A percentile compares a stretch with the other conserved stretches of the same genome.
Conservation (phyloP, 2,329 filamentous ascomycete genomes). For the Colletotrichum falcatum region DNA sequence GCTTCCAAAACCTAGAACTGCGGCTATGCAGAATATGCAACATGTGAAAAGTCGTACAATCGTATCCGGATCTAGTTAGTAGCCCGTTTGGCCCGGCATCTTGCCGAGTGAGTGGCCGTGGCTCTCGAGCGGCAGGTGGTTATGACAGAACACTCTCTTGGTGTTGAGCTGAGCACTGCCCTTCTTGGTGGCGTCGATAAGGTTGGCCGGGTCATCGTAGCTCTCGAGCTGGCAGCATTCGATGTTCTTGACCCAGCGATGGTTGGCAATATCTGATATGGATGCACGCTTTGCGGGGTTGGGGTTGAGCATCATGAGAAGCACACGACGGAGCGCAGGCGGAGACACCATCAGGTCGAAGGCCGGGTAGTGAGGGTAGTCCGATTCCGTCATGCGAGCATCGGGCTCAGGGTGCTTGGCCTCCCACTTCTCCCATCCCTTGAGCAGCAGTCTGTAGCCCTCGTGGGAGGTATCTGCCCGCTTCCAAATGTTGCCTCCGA, state of each 20-base stretch:
- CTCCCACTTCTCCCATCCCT: conserved; percentile 78
- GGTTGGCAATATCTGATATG: conserved; percentile 75
- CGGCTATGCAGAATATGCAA: conserved; percentile 37
- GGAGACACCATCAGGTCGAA: conserved; percentile 76
- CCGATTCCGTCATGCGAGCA: conserved; percentile 62
- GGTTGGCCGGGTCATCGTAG: conserved; percentile 71
- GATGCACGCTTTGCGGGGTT: conserved; percentile 77
- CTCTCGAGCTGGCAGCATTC: conserved; percentile 83
- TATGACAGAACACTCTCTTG: conserved; percentile 70
- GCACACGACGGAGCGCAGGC: conserved; percentile 74
- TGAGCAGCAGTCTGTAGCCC: conserved; percentile 73
- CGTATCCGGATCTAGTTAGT: conserved; percentile 50
- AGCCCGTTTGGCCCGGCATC: conserved; percentile 68
- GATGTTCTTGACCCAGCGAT: conserved; percentile 79
- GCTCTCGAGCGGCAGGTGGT: conserved; percentile 64
- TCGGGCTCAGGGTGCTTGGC: conserved; percentile 60
- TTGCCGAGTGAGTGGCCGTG: conserved; percentile 63
- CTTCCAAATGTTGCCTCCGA: conserved; percentile 80
- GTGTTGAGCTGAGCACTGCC: conserved; percentile 56
- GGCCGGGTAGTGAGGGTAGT: conserved; percentile 73
- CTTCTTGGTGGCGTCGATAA: conserved; percentile 73
- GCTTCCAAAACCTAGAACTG: conserved; percentile 23
- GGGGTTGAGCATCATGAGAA: conserved; percentile 87
- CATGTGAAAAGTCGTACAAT: conserved; percentile 34
- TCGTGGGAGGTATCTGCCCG: conserved; percentile 67